Percentiles rank a stretch among this genome's conserved stretches.
Conservation (phyloP, 495 filamentous ascomycete species). For the Hypoxylon trugodes region DNA sequence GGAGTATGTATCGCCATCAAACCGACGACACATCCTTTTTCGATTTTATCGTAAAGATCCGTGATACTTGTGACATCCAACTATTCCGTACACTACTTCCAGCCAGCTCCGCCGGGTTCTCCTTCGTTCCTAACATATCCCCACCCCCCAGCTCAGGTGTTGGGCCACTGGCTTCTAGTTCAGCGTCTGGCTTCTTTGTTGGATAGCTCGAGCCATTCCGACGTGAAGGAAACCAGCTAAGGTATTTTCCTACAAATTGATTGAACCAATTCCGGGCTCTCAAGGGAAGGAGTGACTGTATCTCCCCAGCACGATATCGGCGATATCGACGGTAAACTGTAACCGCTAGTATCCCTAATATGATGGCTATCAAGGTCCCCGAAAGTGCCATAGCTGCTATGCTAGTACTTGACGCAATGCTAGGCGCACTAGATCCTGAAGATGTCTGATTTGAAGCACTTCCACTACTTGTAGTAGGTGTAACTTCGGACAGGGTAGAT, state of each 20-base stretch:
- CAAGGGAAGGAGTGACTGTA: slow-evolving; percentile 27
- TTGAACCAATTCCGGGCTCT: neutral
- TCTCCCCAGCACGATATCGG: slow-evolving; percentile 34
- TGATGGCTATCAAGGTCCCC: slow-evolving; percentile 40
- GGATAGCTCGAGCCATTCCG: neutral
- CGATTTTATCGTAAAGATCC: slow-evolving; percentile 25
- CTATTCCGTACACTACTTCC: slow-evolving; percentile 27
- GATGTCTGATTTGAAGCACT: neutral
- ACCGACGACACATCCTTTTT: slow-evolving; percentile 27
- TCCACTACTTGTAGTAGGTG: neutral
- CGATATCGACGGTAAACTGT: slow-evolving; percentile 39
- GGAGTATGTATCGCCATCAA: neutral
- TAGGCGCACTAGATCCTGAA: neutral
- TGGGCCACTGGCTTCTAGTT: slow-evolving; percentile 37
- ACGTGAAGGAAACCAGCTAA: neutral
- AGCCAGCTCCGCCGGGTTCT: slow-evolving; percentile 40
- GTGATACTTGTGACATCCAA: slow-evolving; percentile 43
- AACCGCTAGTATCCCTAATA: slow-evolving; percentile 35
- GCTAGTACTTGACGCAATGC: slow-evolving; percentile 30
- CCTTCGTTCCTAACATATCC: slow-evolving; percentile 26
- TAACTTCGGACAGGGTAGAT: neutral
- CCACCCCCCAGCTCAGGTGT: slow-evolving; percentile 29
- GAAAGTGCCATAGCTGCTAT: slow-evolving; percentile 46
- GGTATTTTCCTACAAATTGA: neutral
- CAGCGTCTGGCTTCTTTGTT: slow-evolving; percentile 22